Evolutionary conservation across 805 yeast genomes (phyloP).

Genomic region (Kurtzmaniella fragi): DNA sequence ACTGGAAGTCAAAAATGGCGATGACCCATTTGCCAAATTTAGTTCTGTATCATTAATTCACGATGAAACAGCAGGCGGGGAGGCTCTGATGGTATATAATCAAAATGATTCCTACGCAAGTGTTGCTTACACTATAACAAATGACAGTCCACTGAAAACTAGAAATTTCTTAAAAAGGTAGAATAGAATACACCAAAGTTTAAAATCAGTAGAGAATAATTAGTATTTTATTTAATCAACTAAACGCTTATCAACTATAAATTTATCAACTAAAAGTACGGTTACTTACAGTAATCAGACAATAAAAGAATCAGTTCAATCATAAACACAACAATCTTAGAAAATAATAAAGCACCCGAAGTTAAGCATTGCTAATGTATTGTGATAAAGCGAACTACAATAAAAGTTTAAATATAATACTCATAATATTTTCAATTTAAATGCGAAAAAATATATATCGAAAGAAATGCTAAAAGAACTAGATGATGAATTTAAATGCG

Average conservation of each 20-base stretch:
- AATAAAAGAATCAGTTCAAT: no score
- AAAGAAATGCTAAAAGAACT: constrained; percentile 2
- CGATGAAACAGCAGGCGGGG: constrained; percentile 46
- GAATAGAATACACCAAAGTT: background rate
- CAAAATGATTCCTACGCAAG: constrained; percentile 42
- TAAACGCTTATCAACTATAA: no score
- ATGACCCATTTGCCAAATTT: constrained; percentile 81
- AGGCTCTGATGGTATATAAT: constrained; percentile 42
- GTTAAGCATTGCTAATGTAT: no score
- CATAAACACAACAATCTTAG: no score
- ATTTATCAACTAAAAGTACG: no score
- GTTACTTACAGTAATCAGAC: no score
- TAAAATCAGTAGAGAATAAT: background rate
- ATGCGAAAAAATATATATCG: background rate
- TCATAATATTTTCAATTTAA: background rate
- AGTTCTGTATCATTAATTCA: constrained; percentile 84
- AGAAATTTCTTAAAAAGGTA: constrained; percentile 29
- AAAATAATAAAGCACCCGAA: no score
- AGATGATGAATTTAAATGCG: background rate
- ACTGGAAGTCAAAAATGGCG: constrained; percentile 18
- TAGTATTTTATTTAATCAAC: background rate
- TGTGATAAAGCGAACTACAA: no score
- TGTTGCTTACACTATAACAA: constrained; percentile 52
- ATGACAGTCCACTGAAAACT: constrained; percentile 17
- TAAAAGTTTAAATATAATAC: background rate